Percentiles rank a stretch among this genome's conserved stretches.
These are phyloP conservation scores for Oenanthe javanica DNA, from an alignment of 140 eudicot species.

Conservation along the genomic window DNA sequence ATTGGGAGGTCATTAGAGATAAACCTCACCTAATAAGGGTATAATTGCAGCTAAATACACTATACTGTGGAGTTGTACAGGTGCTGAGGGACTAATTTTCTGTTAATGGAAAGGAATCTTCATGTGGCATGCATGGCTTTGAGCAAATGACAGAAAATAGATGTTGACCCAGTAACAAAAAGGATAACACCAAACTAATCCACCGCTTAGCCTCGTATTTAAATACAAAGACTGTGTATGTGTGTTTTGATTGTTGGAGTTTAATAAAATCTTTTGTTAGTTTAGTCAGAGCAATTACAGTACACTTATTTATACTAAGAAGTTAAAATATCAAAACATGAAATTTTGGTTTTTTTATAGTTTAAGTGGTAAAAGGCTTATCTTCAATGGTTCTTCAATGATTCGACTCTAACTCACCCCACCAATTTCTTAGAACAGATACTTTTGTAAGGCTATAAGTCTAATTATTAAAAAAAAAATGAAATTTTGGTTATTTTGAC, in stretches of 20 bases:
- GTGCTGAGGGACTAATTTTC: neutral
- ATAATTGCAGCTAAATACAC: neutral
- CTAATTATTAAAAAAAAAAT: too few species aligned
- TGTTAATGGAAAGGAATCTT: neutral
- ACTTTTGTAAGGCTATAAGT: too few species aligned
- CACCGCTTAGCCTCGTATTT: slow-evolving; percentile 46
- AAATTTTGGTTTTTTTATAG: too few species aligned
- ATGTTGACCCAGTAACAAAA: slow-evolving; percentile 89
- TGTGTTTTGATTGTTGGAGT: slow-evolving; percentile 15
- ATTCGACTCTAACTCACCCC: too few species aligned
- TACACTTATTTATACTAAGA: too few species aligned
- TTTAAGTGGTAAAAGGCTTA: too few species aligned
- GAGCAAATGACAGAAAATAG: slow-evolving; percentile 65
- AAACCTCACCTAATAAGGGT: neutral
- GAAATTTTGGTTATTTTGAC: too few species aligned
- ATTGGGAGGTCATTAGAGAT: neutral
- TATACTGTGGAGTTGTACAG: neutral
- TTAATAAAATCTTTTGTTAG: neutral
- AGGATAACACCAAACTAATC: slow-evolving; percentile 61
- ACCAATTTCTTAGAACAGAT: too few species aligned
- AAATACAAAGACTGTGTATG: slow-evolving; percentile 17
- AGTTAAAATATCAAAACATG: too few species aligned
- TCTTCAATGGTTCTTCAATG: too few species aligned
- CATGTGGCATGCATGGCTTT: slow-evolving; percentile 11
- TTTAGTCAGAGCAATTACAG: neutral